phyloP scores from a whole-genome alignment of 129 eudicot genomes.

The Helianthus annuus region HanXRQr2.0-SUNRISE NC_035438.2:71029-71528 shows the following conservation, averaged over 20 bases:
- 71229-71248: constrained; percentile 95
- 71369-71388: constrained; percentile 92
- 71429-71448: not conserved
- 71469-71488: not conserved
- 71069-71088: constrained; percentile 70
- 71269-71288: constrained; percentile 75
- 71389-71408: constrained; percentile 60
- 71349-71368: constrained; percentile 96
- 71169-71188: constrained; percentile 96
- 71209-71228: constrained; percentile 93
- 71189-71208: constrained; percentile 89
- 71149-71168: constrained; percentile 60
- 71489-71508: not conserved
- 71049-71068: constrained; percentile 93
- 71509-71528: not conserved
- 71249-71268: constrained; percentile 95
- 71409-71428: not conserved
- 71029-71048: constrained; percentile 99
- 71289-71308: constrained; percentile 98
- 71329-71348: constrained; percentile 86
- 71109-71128: constrained; percentile 85
- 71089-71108: constrained; percentile 42
- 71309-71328: constrained; percentile 99
- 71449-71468: not conserved
- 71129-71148: constrained; percentile 17